Percentiles rank a stretch among this genome's conserved stretches.
phyloP scores from a whole-genome alignment of 2,329 filamentous ascomycete species.

The Talaromyces sp. region DNA sequence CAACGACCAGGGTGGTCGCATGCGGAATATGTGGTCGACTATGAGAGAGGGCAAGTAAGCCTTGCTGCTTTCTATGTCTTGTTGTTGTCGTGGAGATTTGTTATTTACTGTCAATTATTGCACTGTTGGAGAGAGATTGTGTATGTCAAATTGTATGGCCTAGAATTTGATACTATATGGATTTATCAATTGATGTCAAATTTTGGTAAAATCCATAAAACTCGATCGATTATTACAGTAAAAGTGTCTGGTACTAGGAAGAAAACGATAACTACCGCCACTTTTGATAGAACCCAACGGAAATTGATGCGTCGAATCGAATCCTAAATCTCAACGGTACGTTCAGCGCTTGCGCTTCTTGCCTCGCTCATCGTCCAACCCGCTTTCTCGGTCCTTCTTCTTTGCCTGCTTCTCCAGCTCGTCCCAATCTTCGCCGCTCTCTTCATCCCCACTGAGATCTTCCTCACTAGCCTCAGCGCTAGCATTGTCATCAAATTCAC shows the following conservation, averaged over 20 bases:
- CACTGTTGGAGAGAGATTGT: background rate
- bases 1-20: constrained; percentile 43
- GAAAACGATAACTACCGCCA: background rate
- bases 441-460: constrained; percentile 57
- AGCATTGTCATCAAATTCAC: constrained; percentile 89
- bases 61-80: background rate
- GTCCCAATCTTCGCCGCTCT: constrained; percentile 88
- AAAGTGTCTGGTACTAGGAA: background rate
- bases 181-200: background rate
- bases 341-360: constrained; percentile 69
- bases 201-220: background rate
- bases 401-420: constrained; percentile 83
- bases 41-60: constrained; percentile 30
- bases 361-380: constrained; percentile 50
- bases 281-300: background rate
- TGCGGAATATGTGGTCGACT: constrained; percentile 48
- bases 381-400: constrained; percentile 55
- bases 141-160: background rate
- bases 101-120: background rate
- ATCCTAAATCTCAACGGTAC: background rate
- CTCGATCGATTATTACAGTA: background rate
- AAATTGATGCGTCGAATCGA: background rate
- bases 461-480: constrained; percentile 68
- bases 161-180: constrained; percentile 1
- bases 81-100: background rate